A percentile compares a stretch with the other conserved stretches of the same genome.
phyloP scores from a whole-genome alignment of 2,329 filamentous ascomycete genomes.

The Sporothrix protearum region DNA sequence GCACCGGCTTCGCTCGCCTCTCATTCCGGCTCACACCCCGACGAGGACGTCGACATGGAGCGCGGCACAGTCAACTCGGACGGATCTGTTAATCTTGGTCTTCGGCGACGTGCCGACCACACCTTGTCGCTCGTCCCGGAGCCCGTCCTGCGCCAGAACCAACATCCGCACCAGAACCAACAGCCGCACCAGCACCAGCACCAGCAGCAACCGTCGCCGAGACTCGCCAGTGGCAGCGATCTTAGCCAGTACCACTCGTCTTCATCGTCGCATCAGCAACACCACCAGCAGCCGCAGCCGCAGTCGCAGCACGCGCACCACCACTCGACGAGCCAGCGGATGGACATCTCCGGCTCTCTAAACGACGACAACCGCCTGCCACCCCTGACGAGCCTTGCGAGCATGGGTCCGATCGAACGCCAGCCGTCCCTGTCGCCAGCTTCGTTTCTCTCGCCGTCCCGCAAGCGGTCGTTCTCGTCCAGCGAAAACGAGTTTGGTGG shows the following conservation, averaged over 20 bases:
- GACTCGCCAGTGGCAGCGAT: slow-evolving; percentile 40
- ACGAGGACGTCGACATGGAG: slow-evolving; percentile 36
- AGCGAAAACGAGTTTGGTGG: slow-evolving; percentile 48
- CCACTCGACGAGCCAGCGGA: slow-evolving; percentile 34
- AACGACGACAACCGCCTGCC: slow-evolving; percentile 58
- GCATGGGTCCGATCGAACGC: slow-evolving; percentile 42
- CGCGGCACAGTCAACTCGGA: slow-evolving; percentile 60
- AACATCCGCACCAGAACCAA: slow-evolving; percentile 35
- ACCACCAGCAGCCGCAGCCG: not conserved
- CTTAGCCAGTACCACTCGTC: slow-evolving; percentile 49
- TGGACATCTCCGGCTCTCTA: slow-evolving; percentile 43
- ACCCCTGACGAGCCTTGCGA: slow-evolving; percentile 48
- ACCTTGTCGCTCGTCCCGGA: slow-evolving; percentile 48
- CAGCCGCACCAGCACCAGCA: slow-evolving; percentile 42
- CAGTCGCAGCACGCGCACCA: slow-evolving; percentile 28
- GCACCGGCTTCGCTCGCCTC: not conserved
- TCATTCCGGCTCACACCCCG: not conserved
- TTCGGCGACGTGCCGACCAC: slow-evolving; percentile 48
- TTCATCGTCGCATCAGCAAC: slow-evolving; percentile 14
- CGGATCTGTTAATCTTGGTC: slow-evolving; percentile 61
- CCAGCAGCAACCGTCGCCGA: slow-evolving; percentile 37
- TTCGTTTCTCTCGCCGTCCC: slow-evolving; percentile 55
- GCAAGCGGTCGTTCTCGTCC: slow-evolving; percentile 66
- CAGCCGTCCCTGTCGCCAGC: slow-evolving; percentile 59
- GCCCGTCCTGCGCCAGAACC: slow-evolving; percentile 41